A percentile compares a stretch with the other conserved stretches of the same genome.
phyloP scores from a whole-genome alignment of 2,329 filamentous ascomycete genomes.

The Periconia digitata region DNA sequence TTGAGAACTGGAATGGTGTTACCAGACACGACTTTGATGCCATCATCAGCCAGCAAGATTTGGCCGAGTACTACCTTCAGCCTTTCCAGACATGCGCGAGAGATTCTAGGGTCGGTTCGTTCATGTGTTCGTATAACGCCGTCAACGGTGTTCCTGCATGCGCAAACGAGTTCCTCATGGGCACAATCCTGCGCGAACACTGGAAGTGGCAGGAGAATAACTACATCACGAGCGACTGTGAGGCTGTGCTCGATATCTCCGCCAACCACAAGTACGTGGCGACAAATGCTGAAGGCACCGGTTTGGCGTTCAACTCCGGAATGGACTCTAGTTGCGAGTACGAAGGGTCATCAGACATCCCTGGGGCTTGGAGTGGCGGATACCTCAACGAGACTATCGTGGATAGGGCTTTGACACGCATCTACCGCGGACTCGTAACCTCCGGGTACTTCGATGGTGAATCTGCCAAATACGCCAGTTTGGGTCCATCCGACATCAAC shows the following conservation, averaged over 20 bases:
- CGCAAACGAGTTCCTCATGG: conserved; percentile 62
- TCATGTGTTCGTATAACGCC: conserved; percentile 59
- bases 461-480: conserved; percentile 51
- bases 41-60: conserved; percentile 60
- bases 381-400: conserved; percentile 49
- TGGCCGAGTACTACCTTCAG: conserved; percentile 68
- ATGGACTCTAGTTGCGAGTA: conserved; percentile 57
- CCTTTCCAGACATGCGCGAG: conserved; percentile 59
- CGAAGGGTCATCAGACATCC: conserved; percentile 35
- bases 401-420: conserved; percentile 54
- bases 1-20: conserved; percentile 33
- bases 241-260: conserved; percentile 62
- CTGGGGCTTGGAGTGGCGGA: conserved; percentile 14
- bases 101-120: conserved; percentile 47
- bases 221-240: conserved; percentile 67
- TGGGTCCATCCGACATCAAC: conserved; percentile 60
- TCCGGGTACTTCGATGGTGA: conserved; percentile 60
- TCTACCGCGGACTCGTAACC: conserved; percentile 58
- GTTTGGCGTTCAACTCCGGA: conserved; percentile 53
- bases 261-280: conserved; percentile 49
- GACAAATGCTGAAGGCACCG: conserved; percentile 45
- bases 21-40: conserved; percentile 56
- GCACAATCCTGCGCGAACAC: conserved; percentile 64
- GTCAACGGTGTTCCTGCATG: conserved; percentile 69
- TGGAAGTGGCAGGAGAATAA: conserved; percentile 66